Conservation (phyloP, 768 basidiomycete species). For the Coprinellus aureogranulatus region DNA sequence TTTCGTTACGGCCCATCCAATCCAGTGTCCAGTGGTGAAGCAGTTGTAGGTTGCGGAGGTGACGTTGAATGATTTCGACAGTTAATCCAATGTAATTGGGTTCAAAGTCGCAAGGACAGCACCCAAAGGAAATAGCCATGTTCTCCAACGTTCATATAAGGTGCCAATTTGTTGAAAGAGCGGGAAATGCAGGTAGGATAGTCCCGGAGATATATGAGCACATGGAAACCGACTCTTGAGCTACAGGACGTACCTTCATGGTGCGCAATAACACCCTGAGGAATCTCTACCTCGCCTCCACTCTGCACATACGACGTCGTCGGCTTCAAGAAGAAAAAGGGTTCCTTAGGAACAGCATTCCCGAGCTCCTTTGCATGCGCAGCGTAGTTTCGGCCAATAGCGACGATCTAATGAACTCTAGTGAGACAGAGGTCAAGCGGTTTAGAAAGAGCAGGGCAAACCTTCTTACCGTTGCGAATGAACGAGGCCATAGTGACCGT, state of each 20-base stretch:
- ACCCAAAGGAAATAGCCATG: too few species aligned
- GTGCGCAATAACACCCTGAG: slow-evolving; percentile 77
- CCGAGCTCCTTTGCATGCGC: slow-evolving; percentile 91
- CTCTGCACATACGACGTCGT: slow-evolving; percentile 82
- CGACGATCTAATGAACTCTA: slow-evolving; percentile 65
- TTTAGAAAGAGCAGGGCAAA: slow-evolving; percentile 7
- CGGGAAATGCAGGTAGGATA: too few species aligned
- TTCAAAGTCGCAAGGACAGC: too few species aligned
- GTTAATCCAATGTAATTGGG: too few species aligned
- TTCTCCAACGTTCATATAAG: too few species aligned
- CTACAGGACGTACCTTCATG: slow-evolving; percentile 74
- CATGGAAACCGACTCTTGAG: too few species aligned
- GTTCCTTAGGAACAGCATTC: slow-evolving; percentile 86
- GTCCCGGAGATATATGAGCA: too few species aligned
- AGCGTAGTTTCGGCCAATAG: slow-evolving; percentile 92
- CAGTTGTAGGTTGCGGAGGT: too few species aligned
- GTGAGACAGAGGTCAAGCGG: background rate
- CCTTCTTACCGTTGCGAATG: slow-evolving; percentile 38
- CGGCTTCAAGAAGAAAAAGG: slow-evolving; percentile 98
- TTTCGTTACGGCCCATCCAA: background rate
- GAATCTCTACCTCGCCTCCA: slow-evolving; percentile 84
- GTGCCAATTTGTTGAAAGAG: too few species aligned
- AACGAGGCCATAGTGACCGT: slow-evolving; percentile 30
- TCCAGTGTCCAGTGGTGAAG: too few species aligned
- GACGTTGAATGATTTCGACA: too few species aligned